These are phyloP conservation scores for Hypoxylon rickii DNA, from an alignment of 495 filamentous ascomycete species.

Conservation along the genomic window DNA sequence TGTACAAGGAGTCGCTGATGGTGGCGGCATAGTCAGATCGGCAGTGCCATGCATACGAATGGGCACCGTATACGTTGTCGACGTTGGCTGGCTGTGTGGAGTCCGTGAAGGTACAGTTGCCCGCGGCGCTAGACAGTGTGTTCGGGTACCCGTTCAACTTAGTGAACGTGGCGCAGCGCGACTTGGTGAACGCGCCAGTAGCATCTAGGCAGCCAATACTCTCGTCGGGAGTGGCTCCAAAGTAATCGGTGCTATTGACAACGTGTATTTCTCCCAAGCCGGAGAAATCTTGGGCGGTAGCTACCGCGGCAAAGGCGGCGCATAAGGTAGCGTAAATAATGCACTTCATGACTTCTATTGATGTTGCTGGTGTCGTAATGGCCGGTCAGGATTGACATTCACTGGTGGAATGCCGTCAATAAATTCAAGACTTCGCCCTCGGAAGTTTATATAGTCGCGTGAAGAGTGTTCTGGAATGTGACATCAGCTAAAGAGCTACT, in stretches of 20 bases:
- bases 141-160: conserved; percentile 25
- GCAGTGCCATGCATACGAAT: conserved; percentile 37
- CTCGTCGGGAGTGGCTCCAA: conserved; percentile 14
- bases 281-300: conserved; percentile 24
- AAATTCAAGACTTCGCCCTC: no score
- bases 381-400: neutral
- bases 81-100: conserved; percentile 35
- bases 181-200: conserved; percentile 23
- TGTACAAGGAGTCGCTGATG: conserved; percentile 34
- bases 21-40: neutral
- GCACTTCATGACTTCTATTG: conserved; percentile 18
- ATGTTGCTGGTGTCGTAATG: neutral
- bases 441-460: no score
- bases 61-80: conserved; percentile 41
- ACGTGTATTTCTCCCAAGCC: conserved; percentile 39
- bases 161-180: conserved; percentile 42
- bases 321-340: conserved; percentile 2
- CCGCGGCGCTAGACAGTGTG: conserved; percentile 33
- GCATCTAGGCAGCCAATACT: conserved; percentile 43
- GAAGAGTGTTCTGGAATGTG: no score
- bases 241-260: conserved; percentile 35
- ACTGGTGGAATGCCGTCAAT: no score
- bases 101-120: conserved; percentile 42
- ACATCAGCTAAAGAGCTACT: no score
- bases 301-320: conserved; percentile 2